These are phyloP conservation scores for Chaetomium cochliodes DNA, from an alignment of 495 filamentous ascomycete genomes.

Conservation along the genomic window DNA sequence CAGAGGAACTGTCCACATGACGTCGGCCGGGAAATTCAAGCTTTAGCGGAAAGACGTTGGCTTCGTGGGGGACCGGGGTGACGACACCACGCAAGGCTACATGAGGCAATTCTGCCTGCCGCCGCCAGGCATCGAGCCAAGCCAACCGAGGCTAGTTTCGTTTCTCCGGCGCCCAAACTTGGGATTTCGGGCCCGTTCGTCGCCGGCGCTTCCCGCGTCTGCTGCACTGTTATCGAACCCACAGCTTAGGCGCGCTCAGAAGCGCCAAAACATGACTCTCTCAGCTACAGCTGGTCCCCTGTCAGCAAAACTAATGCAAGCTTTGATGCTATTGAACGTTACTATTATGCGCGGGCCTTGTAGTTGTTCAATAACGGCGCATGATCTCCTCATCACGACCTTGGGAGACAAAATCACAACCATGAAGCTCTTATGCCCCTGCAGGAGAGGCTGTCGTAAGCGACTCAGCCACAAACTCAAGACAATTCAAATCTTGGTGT, in stretches of 20 bases:
- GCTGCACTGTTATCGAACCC: neutral
- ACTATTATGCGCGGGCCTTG: neutral
- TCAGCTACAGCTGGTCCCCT: neutral
- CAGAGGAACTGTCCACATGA: neutral
- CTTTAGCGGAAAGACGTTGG: neutral
- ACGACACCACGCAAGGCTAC: neutral
- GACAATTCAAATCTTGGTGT: too few species aligned
- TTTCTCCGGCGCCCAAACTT: neutral
- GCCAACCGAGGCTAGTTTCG: neutral
- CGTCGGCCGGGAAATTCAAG: neutral
- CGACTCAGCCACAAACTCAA: too few species aligned
- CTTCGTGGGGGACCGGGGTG: slow-evolving; percentile 3
- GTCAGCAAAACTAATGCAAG: neutral
- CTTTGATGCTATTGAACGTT: neutral
- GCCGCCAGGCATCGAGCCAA: slow-evolving; percentile 4
- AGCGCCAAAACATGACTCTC: neutral
- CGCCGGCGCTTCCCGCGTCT: slow-evolving; percentile 14
- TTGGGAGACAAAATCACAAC: neutral
- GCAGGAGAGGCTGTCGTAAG: too few species aligned
- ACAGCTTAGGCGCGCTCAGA: neutral
- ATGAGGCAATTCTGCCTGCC: neutral
- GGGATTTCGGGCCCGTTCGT: neutral
- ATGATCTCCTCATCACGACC: neutral
- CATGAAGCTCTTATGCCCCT: too few species aligned
- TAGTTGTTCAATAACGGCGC: neutral